A percentile compares a stretch with the other conserved stretches of the same genome.
Evolutionary conservation across 148 eudicot genomes (phyloP).

Genomic region (Linanthus parryae): DNA sequence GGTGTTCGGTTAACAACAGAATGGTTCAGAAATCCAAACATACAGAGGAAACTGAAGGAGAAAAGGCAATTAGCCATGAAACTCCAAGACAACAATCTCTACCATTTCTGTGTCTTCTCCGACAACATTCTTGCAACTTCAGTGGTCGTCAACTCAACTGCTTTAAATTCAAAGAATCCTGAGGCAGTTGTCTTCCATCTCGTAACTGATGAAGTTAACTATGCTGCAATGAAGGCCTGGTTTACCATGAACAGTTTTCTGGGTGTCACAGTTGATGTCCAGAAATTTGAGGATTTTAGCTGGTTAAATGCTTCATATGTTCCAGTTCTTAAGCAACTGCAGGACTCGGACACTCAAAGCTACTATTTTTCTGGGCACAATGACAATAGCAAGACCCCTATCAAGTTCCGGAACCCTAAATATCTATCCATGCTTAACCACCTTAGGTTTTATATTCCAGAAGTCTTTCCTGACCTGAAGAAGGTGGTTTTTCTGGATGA

Average conservation of each 20-base stretch:
- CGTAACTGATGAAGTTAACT: slow-evolving; percentile 83
- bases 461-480: slow-evolving; percentile 68
- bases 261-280: slow-evolving; percentile 72
- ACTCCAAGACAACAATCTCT: slow-evolving; percentile 43
- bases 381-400: slow-evolving; percentile 59
- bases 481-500: slow-evolving; percentile 82
- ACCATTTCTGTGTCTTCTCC: slow-evolving; percentile 80
- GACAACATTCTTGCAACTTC: slow-evolving; percentile 90
- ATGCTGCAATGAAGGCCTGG: slow-evolving; percentile 88
- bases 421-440: slow-evolving; percentile 86
- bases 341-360: slow-evolving; percentile 68
- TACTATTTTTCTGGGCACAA: slow-evolving; percentile 76
- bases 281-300: slow-evolving; percentile 70
- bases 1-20: slow-evolving; percentile 68
- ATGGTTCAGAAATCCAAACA: slow-evolving; percentile 52
- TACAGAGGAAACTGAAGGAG: slow-evolving; percentile 32
- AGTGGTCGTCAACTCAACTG: slow-evolving; percentile 75
- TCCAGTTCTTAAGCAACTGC: slow-evolving; percentile 84
- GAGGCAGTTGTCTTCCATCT: slow-evolving; percentile 61
- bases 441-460: slow-evolving; percentile 79
- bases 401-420: slow-evolving; percentile 79
- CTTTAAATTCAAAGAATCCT: slow-evolving; percentile 55
- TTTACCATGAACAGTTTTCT: slow-evolving; percentile 60
- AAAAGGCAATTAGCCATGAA: slow-evolving; percentile 33
- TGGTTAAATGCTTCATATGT: slow-evolving; percentile 90